Conservation (phyloP, 2,329 filamentous ascomycete species). For the Cladosporium oxysporum region DNA sequence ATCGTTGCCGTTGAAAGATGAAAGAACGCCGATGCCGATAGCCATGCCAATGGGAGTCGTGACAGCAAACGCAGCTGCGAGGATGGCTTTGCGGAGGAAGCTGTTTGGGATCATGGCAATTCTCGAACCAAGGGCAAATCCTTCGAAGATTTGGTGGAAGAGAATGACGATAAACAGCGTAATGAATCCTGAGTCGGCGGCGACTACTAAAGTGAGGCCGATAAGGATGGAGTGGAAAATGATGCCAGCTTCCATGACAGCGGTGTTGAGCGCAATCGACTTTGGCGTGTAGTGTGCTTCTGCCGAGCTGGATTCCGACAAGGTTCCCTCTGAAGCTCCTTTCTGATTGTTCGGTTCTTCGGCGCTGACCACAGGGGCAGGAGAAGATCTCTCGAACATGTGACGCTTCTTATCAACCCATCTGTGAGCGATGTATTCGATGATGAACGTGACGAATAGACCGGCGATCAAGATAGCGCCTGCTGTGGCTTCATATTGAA, state of each 20-base stretch:
- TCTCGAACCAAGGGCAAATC: constrained; percentile 65
- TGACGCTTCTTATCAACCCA: constrained; percentile 21
- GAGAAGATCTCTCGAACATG: constrained; percentile 19
- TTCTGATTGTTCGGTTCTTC: constrained; percentile 22
- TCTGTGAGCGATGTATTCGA: constrained; percentile 60
- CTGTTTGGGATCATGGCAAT: constrained; percentile 60
- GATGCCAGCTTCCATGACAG: constrained; percentile 71
- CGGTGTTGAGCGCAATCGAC: constrained; percentile 58
- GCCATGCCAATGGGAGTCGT: constrained; percentile 79
- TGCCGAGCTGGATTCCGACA: constrained; percentile 9
- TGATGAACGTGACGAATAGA: constrained; percentile 69
- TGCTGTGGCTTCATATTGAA: constrained; percentile 69
- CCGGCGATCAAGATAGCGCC: constrained; percentile 74
- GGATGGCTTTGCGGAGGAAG: constrained; percentile 55
- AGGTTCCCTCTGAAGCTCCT: constrained; percentile 25
- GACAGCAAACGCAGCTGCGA: constrained; percentile 66
- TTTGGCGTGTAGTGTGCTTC: constrained; percentile 6
- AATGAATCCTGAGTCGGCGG: constrained; percentile 53
- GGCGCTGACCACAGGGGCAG: background rate
- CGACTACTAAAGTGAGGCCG: constrained; percentile 60
- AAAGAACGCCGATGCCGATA: constrained; percentile 72
- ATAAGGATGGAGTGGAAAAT: constrained; percentile 74
- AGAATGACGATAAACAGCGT: constrained; percentile 61
- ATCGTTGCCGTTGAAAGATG: constrained; percentile 73
- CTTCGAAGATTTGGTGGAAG: constrained; percentile 58